These are phyloP conservation scores for Pachysandra terminalis DNA, from an alignment of 164 flowering plant genomes.

Conservation along the genomic window DNA sequence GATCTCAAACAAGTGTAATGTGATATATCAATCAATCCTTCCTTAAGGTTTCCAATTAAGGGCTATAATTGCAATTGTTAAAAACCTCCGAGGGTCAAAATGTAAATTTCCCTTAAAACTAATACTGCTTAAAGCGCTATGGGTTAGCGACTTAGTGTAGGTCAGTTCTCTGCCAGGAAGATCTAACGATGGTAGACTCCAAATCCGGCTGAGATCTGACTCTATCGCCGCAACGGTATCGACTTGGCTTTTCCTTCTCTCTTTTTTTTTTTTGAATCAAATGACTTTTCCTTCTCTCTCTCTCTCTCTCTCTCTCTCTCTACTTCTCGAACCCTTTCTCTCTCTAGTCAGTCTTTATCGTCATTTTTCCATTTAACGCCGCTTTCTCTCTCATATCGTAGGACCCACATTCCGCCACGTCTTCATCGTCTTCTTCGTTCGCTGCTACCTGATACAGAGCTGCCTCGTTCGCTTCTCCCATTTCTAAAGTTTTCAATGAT, in stretches of 20 bases:
- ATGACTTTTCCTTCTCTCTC: conserved; percentile 3
- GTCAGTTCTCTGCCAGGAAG: too few species aligned
- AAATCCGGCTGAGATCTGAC: neutral
- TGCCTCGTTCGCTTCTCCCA: neutral
- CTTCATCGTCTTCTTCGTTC: conserved; percentile 30
- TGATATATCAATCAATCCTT: too few species aligned
- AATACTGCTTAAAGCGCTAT: too few species aligned
- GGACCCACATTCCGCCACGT: conserved; percentile 46
- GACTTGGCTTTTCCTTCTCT: conserved; percentile 9
- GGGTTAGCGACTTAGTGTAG: too few species aligned
- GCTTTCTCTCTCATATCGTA: conserved; percentile 24
- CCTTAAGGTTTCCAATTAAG: too few species aligned
- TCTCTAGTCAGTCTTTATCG: conserved; percentile 24
- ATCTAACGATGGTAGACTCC: neutral
- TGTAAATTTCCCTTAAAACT: too few species aligned
- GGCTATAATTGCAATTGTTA: too few species aligned
- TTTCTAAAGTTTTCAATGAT: conserved; percentile 20
- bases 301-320: conserved; percentile 15
- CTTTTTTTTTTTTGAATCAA: conserved; percentile 2
- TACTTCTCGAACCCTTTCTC: conserved; percentile 9
- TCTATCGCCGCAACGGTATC: conserved; percentile 11
- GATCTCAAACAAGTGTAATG: too few species aligned
- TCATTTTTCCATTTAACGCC: conserved; percentile 14
- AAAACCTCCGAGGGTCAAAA: too few species aligned
- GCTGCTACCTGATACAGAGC: neutral